Base-by-base conservation (phyloP, 2,329 filamentous ascomycete species). In the Fusarium robinianum region DNA sequence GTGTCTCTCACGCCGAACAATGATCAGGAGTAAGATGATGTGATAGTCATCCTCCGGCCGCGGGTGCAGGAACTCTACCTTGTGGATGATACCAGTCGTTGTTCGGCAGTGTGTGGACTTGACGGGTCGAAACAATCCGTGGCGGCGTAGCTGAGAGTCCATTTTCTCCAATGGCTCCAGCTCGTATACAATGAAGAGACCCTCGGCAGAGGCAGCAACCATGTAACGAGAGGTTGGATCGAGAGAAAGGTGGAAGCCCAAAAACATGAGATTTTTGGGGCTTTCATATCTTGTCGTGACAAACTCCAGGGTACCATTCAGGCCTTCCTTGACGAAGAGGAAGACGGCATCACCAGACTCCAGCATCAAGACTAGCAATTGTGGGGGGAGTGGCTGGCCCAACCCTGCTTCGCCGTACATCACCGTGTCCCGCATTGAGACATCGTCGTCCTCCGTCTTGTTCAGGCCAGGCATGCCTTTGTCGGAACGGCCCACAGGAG, bases 11-110 rank as follows among this genome's bases (percentile, higher is more conserved):
- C 71, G 69, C 22, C 68, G 70, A 37, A 77, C 67, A 11, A 81
- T 59, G 12, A 85, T 76, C 27, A 96, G 70, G 8, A 96, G 72
- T 4, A 97, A 75, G n/a, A 95, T 84, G 29, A 95, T 80, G 57
- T 84, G 83, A 40, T 84, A 75, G 8, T 81, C 76, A 48, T 91
- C 84, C 39, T 81, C 77, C 1, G 78, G 68, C 8, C 77, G 76
- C 6, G 90, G 88, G 46, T 87, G 82, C 3, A 99, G 75, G 53
- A 97, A 99, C 15, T 90, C 87, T 75, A 96, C 84, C 57, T 89
- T 87, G 58, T 92, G 76, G 41, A 97, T 88, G n/a, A 84, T 75
- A 1, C 88, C 90, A 6, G 83, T 78, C 6, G 90, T 72, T 8
- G 66, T 53, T 8, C 76, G 72, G 12, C 72, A 61, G 12, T 68